Evolutionary conservation across 2,329 filamentous ascomycete species (phyloP).

Genomic region (Leptoxyphium fumago): DNA sequence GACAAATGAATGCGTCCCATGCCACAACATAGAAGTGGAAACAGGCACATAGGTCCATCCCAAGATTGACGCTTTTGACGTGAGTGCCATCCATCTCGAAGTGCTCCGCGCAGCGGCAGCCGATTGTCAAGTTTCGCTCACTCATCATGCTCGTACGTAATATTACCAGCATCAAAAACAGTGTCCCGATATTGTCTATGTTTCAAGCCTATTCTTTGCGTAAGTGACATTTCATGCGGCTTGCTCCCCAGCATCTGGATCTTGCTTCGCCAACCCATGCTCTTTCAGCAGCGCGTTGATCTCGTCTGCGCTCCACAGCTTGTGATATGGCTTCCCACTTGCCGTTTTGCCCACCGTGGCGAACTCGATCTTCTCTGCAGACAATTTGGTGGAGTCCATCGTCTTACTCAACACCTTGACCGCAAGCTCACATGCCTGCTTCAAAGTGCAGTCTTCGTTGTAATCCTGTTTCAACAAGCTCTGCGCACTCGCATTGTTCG

Average conservation of each 20-base stretch:
- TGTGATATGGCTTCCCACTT: constrained; percentile 93
- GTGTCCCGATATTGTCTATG: too few relatives aligned
- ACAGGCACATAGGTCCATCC: too few relatives aligned
- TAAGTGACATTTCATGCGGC: neutral
- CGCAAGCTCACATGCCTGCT: constrained; percentile 92
- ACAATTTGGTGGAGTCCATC: constrained; percentile 98
- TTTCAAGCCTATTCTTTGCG: neutral
- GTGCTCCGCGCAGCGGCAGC: too few relatives aligned
- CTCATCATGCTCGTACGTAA: neutral
- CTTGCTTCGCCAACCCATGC: constrained; percentile 79
- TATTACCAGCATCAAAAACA: neutral
- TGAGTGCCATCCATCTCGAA: too few relatives aligned
- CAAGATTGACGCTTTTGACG: too few relatives aligned
- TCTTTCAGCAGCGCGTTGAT: constrained; percentile 89
- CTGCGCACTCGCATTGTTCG: constrained; percentile 95
- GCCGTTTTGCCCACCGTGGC: constrained; percentile 93
- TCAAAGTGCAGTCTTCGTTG: constrained; percentile 91
- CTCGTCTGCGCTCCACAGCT: constrained; percentile 92
- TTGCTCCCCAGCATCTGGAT: constrained; percentile 37
- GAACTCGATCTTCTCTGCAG: constrained; percentile 99
- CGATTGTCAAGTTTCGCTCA: neutral
- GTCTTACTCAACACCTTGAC: constrained; percentile 99
- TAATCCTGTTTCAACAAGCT: constrained; percentile 98
- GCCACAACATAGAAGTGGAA: too few relatives aligned
- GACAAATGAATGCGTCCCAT: too few relatives aligned